These are phyloP conservation scores for Waitea zeae DNA, from an alignment of 1,284 basidiomycete species.

Conservation along the genomic window DNA sequence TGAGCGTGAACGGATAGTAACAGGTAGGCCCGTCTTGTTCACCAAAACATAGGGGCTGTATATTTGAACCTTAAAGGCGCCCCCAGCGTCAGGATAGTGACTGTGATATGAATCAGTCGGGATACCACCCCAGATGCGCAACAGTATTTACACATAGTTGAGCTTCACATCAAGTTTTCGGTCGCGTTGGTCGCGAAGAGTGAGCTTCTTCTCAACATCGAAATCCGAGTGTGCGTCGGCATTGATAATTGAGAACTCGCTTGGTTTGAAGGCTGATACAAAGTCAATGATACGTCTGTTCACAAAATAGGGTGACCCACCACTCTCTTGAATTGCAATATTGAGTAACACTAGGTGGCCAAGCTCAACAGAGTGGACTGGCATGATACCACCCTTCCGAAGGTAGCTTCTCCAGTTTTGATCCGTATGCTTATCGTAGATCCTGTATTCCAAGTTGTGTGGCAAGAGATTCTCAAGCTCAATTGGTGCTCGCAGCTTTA, in stretches of 20 bases:
- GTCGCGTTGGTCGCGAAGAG: slow-evolving; percentile 60
- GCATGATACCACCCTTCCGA: slow-evolving; percentile 88
- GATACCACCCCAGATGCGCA: not conserved
- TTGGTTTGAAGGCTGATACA: slow-evolving; percentile 73
- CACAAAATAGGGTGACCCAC: slow-evolving; percentile 23
- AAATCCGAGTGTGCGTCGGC: slow-evolving; percentile 88
- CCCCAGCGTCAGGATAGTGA: slow-evolving; percentile 81
- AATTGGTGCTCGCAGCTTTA: slow-evolving; percentile 86
- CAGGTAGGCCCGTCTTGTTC: slow-evolving; percentile 88
- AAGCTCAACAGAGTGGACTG: slow-evolving; percentile 92
- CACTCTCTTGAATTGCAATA: slow-evolving; percentile 78
- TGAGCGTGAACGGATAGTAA: slow-evolving; percentile 52
- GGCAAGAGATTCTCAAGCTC: slow-evolving; percentile 96
- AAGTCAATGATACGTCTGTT: not conserved
- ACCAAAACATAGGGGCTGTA: slow-evolving; percentile 86
- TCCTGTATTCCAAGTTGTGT: slow-evolving; percentile 88
- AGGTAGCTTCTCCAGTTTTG: slow-evolving; percentile 89
- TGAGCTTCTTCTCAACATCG: slow-evolving; percentile 60
- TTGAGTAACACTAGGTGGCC: slow-evolving; percentile 91
- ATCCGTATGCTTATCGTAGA: slow-evolving; percentile 92
- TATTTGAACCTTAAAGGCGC: slow-evolving; percentile 97
- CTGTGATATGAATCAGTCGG: slow-evolving; percentile 17
- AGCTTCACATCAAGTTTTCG: slow-evolving; percentile 72
- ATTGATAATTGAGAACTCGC: slow-evolving; percentile 96
- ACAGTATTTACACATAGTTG: slow-evolving; percentile 64